Conservation (phyloP, 352 stramenopile genomes). For the Globisporangium recalcitrans region DNA sequence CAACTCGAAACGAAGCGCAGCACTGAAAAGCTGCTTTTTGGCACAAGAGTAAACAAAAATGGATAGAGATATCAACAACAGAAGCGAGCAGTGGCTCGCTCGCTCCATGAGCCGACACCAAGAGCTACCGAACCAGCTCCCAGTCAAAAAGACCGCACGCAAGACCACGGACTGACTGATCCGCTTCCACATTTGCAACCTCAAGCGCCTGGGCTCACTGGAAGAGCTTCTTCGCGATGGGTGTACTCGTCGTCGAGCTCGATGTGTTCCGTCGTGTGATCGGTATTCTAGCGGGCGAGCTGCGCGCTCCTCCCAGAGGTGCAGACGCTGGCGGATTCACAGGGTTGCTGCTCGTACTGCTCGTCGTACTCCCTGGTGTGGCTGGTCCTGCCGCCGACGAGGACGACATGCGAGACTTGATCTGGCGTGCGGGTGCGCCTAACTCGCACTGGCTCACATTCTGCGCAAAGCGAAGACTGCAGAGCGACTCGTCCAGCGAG, state of each 20-base stretch:
- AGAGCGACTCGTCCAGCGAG: constrained; percentile 96
- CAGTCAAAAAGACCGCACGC: background rate
- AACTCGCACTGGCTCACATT: constrained; percentile 97
- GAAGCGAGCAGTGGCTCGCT: background rate
- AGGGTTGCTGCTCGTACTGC: constrained; percentile 14
- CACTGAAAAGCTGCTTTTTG: constrained; percentile 5
- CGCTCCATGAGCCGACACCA: background rate
- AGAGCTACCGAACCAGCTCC: background rate
- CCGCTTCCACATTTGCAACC: background rate
- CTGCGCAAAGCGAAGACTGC: constrained; percentile 96
- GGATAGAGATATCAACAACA: background rate
- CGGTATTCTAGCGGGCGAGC: constrained; percentile 19
- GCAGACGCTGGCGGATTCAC: background rate
- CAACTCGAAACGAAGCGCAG: background rate
- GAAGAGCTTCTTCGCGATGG: constrained; percentile 34
- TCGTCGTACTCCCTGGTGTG: constrained; percentile 12
- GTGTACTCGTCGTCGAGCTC: constrained; percentile 14
- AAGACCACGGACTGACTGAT: too few species aligned
- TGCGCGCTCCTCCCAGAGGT: constrained; percentile 7
- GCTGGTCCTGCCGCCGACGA: background rate
- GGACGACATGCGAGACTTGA: constrained; percentile 50
- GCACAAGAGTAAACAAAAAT: constrained; percentile 8
- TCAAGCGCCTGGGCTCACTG: constrained; percentile 13
- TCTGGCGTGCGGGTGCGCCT: constrained; percentile 89
- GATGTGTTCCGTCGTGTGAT: constrained; percentile 5